A percentile compares a stretch with the other conserved stretches of the same genome.
These are phyloP conservation scores for Ustilago bromivora DNA, from an alignment of 1,284 basidiomycete genomes.

Conservation along the genomic window DNA sequence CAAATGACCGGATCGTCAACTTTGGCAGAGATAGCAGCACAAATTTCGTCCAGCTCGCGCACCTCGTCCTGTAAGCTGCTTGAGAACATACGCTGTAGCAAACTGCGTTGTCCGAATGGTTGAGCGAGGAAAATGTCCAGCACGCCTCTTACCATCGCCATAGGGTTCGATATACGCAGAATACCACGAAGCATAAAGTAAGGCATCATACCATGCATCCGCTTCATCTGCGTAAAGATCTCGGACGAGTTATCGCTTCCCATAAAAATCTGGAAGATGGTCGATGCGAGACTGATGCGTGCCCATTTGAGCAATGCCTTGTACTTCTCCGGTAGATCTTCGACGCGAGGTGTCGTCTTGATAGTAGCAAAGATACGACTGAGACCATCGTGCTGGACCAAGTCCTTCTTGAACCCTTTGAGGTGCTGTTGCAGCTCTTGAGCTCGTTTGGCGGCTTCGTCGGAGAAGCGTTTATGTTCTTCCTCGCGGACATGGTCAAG, in stretches of 20 bases:
- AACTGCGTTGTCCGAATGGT: conserved; percentile 91
- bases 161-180: conserved; percentile 92
- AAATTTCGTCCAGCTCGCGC: conserved; percentile 83
- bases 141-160: conserved; percentile 91
- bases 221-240: conserved; percentile 86
- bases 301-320: conserved; percentile 94
- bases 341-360: conserved; percentile 82
- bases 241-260: conserved; percentile 93
- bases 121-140: conserved; percentile 97
- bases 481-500: conserved; percentile 90
- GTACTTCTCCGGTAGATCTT: conserved; percentile 85
- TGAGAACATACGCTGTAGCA: conserved; percentile 88
- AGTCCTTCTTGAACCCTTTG: conserved; percentile 88
- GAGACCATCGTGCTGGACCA: conserved; percentile 81
- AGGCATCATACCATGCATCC: conserved; percentile 95
- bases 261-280: conserved; percentile 93
- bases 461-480: conserved; percentile 84
- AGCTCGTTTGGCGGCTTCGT: conserved; percentile 86
- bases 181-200: conserved; percentile 95
- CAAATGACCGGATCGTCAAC: conserved; percentile 88
- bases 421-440: conserved; percentile 87
- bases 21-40: conserved; percentile 85
- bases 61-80: conserved; percentile 90
- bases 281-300: conserved; percentile 85
- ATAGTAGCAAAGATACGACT: conserved; percentile 88